Percentiles rank a stretch among this genome's conserved stretches.
Conservation (phyloP, 495 filamentous ascomycete genomes). For the Penicillium longicatenatum region DNA sequence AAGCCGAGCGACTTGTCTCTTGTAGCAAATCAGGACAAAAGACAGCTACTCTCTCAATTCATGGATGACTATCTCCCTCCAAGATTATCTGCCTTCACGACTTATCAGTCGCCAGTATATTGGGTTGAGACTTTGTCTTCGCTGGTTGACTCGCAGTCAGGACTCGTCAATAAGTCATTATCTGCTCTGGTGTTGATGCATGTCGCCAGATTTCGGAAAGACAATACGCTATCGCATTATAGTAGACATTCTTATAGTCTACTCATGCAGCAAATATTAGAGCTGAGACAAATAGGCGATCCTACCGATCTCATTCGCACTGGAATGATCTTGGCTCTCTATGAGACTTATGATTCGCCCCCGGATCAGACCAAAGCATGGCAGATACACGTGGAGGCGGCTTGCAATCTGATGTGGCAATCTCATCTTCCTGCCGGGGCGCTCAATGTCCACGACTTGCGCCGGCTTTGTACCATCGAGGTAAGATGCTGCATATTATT, state of each 20-base stretch:
- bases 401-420: neutral
- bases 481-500: neutral
- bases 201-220: neutral
- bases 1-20: neutral
- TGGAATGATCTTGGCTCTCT: neutral
- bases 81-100: neutral
- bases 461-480: neutral
- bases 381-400: conserved; percentile 1
- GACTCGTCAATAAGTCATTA: neutral
- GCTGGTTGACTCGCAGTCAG: neutral
- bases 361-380: neutral
- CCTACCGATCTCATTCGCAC: conserved; percentile 1
- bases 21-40: neutral
- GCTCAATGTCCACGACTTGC: neutral
- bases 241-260: neutral
- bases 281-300: neutral
- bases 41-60: neutral
- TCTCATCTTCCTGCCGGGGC: neutral
- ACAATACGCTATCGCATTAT: neutral
- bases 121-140: neutral
- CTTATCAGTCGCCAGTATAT: neutral
- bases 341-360: conserved; percentile 2
- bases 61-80: conserved; percentile 1
- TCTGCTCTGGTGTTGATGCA: neutral
- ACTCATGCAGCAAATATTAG: neutral